Evolutionary conservation across 2,329 filamentous ascomycete genomes (phyloP), one percentile per base, ranked within the genome.

Genomic region (Camptophora hylomeconis): DNA sequence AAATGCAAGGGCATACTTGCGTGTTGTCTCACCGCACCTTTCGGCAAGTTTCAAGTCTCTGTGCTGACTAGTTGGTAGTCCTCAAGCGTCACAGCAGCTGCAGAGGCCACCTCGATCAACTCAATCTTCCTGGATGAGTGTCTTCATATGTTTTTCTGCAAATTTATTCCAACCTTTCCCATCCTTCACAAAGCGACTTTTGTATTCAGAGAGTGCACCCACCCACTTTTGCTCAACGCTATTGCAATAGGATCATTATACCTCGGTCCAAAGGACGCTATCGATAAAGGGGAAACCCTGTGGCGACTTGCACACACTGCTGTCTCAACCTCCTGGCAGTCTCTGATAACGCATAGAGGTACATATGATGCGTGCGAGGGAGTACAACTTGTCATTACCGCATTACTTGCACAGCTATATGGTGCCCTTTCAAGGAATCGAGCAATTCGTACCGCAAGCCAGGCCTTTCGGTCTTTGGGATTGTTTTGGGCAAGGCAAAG

Each of bases 191-290:
- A 53, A 33, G 50, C 56, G 17, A 61, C 57, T 1, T 61, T 61
- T 15, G 48, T 60, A 2, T 60, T 60, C 30, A 47, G 53, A 23
- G 57, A 61, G 34, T 60, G 55, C 37, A 54, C 54, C 1, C 56
- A 60, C 31, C 50, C 57, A 10, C 40, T 61, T 9, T 40, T 61
- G 2, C 40, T 61, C 1, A 61, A 60, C 38, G 56, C 57, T 10
- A 61, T 61, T 36, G 58, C 58, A 3, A 55, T 61, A 19, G 58
- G 58, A 2, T 62, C 58, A 9, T 37, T 62, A 17, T 61, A 60
- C 36, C 38, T 61, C 7, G 57, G 58, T 0, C 56, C 56, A 2
- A 60, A 57, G 25, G 51, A 56, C 32, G 52, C 58, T 1, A 45
- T 60, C 14, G 48, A 49, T 7, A 61, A 60, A 45, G 58, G 58